phyloP scores from a whole-genome alignment of 2,329 filamentous ascomycete species.

The Venturia aucupariae region DNA sequence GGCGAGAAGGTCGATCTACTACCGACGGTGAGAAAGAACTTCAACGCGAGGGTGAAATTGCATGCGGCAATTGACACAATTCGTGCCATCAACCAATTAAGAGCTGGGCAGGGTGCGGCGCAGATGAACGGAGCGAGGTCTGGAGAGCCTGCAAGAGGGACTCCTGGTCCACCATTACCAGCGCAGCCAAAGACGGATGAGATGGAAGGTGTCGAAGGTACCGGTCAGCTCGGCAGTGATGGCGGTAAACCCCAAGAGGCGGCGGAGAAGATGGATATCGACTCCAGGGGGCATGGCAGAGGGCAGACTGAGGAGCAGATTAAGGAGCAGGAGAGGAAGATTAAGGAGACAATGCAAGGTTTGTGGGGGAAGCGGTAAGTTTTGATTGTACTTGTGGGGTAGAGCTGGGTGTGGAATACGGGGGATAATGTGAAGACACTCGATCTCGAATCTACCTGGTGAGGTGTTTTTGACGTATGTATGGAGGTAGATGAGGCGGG shows the following conservation, averaged over 20 bases:
- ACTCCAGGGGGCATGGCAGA: slow-evolving; percentile 48
- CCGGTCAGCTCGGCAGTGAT: slow-evolving; percentile 14
- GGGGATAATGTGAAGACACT: neutral
- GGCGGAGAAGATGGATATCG: slow-evolving; percentile 42
- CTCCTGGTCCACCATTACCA: slow-evolving; percentile 12
- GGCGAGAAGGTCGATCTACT: slow-evolving; percentile 45
- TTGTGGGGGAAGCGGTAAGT: slow-evolving; percentile 37
- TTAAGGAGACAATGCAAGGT: slow-evolving; percentile 49
- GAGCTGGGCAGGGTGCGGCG: slow-evolving; percentile 48
- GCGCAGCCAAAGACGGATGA: slow-evolving; percentile 21
- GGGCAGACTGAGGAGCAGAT: slow-evolving; percentile 57
- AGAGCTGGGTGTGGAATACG: neutral
- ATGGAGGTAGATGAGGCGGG: neutral
- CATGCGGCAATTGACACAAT: slow-evolving; percentile 62
- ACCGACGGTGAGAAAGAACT: slow-evolving; percentile 61
- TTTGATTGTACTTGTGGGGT: neutral
- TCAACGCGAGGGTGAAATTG: slow-evolving; percentile 55
- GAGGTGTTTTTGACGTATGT: neutral
- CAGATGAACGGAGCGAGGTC: slow-evolving; percentile 51
- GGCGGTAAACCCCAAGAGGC: slow-evolving; percentile 15
- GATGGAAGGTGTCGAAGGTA: slow-evolving; percentile 19
- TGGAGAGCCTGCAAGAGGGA: slow-evolving; percentile 37
- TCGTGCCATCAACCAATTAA: slow-evolving; percentile 57
- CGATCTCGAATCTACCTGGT: too few species aligned
- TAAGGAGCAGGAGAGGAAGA: slow-evolving; percentile 48